These are phyloP conservation scores for Lablab purpureus DNA, from an alignment of 306 rosid species.

Conservation along the genomic window DNA sequence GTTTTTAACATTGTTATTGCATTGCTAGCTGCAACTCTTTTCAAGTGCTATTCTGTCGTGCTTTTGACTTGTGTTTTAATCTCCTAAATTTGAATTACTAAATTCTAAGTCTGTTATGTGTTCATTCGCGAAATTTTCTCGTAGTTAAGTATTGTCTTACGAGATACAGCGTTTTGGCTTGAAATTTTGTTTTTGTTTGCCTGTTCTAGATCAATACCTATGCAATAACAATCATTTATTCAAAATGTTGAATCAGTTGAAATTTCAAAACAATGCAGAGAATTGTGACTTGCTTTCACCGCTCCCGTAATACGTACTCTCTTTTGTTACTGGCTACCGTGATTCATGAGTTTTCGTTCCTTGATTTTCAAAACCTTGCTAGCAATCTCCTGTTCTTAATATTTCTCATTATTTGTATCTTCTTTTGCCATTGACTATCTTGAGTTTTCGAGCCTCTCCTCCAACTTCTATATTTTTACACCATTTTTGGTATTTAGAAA, in stretches of 20 bases:
- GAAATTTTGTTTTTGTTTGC: slow-evolving; percentile 38
- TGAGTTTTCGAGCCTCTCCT: slow-evolving; percentile 29
- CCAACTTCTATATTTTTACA: not conserved
- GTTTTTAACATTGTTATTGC: slow-evolving; percentile 30
- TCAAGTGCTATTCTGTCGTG: slow-evolving; percentile 23
- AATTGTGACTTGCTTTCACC: slow-evolving; percentile 9
- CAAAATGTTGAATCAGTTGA: slow-evolving; percentile 22
- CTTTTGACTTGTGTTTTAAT: slow-evolving; percentile 28
- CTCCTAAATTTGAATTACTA: not conserved
- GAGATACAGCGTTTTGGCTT: slow-evolving; percentile 12
- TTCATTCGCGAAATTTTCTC: slow-evolving; percentile 13
- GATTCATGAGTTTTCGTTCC: not conserved
- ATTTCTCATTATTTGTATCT: slow-evolving; percentile 10
- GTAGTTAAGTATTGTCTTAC: not conserved
- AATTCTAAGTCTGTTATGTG: slow-evolving; percentile 11
- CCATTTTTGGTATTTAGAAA: slow-evolving; percentile 42
- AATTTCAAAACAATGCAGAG: slow-evolving; percentile 32
- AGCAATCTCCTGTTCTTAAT: slow-evolving; percentile 18
- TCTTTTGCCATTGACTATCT: slow-evolving; percentile 21
- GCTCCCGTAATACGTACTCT: slow-evolving; percentile 23
- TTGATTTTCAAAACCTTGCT: slow-evolving; percentile 23
- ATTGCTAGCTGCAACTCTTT: slow-evolving; percentile 37
- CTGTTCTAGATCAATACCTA: slow-evolving; percentile 25
- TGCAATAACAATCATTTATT: slow-evolving; percentile 12
- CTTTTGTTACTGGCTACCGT: slow-evolving; percentile 27